A percentile compares a stretch with the other conserved stretches of the same genome.
These are phyloP conservation scores for Hypoxylon sp. DNA, from an alignment of 2,329 filamentous ascomycete genomes.

Conservation along the genomic window DNA sequence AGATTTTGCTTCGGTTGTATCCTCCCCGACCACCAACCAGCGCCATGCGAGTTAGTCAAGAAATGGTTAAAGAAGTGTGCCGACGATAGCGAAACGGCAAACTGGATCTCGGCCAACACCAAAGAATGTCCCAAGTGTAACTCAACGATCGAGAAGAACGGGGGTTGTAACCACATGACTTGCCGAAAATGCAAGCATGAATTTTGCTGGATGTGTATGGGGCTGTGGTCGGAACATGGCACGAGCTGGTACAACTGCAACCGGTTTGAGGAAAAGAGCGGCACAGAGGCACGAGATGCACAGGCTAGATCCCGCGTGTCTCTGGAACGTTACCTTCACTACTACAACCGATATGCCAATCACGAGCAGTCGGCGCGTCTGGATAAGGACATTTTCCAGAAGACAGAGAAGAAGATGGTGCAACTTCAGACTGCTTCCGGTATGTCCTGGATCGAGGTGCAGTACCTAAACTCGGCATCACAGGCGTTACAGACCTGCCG, in stretches of 20 bases:
- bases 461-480: slow-evolving; percentile 94
- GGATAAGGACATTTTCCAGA: slow-evolving; percentile 94
- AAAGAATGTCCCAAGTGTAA: slow-evolving; percentile 97
- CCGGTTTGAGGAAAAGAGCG: slow-evolving; percentile 95
- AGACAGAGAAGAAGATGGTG: slow-evolving; percentile 99
- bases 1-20: slow-evolving; percentile 97
- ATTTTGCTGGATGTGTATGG: slow-evolving; percentile 99
- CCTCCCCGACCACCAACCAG: slow-evolving; percentile 90
- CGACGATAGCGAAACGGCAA: slow-evolving; percentile 97
- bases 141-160: slow-evolving; percentile 99
- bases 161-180: slow-evolving; percentile 60
- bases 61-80: slow-evolving; percentile 98
- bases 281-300: slow-evolving; percentile 88
- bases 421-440: slow-evolving; percentile 93
- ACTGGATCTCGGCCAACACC: slow-evolving; percentile 99
- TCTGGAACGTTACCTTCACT: slow-evolving; percentile 95
- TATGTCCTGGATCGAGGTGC: slow-evolving; percentile 99
- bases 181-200: slow-evolving; percentile 57
- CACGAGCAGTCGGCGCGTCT: slow-evolving; percentile 98
- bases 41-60: slow-evolving; percentile 92
- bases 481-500: slow-evolving; percentile 95
- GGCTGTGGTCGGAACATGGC: slow-evolving; percentile 96
- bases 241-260: slow-evolving; percentile 99
- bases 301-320: slow-evolving; percentile 93
- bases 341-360: slow-evolving; percentile 99